Conservation (phyloP, 805 yeast genomes). For the Candida maris region DNA sequence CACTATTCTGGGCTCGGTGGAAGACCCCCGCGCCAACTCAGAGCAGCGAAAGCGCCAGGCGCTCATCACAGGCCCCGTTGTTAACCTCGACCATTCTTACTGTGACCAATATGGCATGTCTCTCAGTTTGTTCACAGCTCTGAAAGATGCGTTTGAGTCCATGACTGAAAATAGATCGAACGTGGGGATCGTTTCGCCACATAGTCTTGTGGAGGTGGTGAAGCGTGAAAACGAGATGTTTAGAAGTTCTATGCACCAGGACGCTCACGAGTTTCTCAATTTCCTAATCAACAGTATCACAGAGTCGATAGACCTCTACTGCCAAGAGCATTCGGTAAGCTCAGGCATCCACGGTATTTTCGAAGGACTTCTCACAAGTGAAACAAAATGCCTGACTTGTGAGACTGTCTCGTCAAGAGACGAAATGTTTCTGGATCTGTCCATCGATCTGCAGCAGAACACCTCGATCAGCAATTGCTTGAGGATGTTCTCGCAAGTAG, state of each 20-base stretch:
- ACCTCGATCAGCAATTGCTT: constrained; percentile 74
- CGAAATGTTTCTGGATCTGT: constrained; percentile 82
- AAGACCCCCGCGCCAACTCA: constrained; percentile 42
- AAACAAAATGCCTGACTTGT: constrained; percentile 86
- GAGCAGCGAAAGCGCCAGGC: constrained; percentile 82
- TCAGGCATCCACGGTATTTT: constrained; percentile 58
- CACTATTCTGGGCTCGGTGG: constrained; percentile 43
- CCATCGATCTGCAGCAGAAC: constrained; percentile 76
- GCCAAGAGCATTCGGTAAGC: constrained; percentile 9
- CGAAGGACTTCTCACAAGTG: constrained; percentile 81
- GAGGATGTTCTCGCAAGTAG: constrained; percentile 79
- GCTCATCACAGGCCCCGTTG: constrained; percentile 71
- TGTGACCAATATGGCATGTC: constrained; percentile 47
- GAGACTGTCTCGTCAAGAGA: constrained; percentile 77
- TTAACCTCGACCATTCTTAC: constrained; percentile 72
- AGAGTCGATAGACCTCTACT: constrained; percentile 46
- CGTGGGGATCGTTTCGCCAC: constrained; percentile 84
- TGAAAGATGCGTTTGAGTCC: constrained; percentile 83
- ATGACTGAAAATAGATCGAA: constrained; percentile 67
- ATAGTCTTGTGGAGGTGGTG: constrained; percentile 64
- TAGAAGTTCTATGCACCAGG: constrained; percentile 93
- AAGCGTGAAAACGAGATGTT: constrained; percentile 83
- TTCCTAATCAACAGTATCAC: constrained; percentile 67
- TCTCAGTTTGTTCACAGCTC: constrained; percentile 54
- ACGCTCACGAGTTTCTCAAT: constrained; percentile 95